phyloP scores from a whole-genome alignment of 2,329 filamentous ascomycete genomes.

The Elsinoe australis region DNA sequence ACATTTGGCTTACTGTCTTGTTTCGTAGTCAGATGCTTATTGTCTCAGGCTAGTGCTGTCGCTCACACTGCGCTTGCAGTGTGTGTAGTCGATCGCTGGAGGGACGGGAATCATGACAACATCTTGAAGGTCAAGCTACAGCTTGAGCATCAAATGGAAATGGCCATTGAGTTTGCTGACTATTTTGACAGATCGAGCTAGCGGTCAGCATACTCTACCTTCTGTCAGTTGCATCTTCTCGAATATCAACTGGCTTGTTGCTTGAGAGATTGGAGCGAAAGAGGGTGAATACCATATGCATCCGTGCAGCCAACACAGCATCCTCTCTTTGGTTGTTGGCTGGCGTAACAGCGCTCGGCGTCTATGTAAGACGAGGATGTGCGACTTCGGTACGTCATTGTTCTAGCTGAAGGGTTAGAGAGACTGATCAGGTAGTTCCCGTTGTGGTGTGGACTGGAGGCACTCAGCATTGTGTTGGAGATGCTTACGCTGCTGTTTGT shows the following conservation, averaged over 20 bases:
- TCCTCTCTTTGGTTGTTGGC: background rate
- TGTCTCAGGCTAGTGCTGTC: constrained; percentile 2
- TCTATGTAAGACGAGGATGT: background rate
- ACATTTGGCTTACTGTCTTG: too few species aligned
- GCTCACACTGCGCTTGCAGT: background rate
- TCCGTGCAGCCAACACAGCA: background rate
- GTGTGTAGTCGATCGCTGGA: background rate
- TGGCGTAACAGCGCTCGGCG: background rate
- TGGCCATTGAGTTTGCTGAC: background rate
- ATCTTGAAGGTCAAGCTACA: background rate
- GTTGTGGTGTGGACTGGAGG: background rate
- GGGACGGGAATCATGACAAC: background rate
- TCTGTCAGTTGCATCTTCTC: constrained; percentile 5
- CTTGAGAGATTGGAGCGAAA: constrained; percentile 8
- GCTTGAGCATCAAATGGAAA: background rate
- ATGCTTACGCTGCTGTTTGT: background rate
- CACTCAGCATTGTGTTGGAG: background rate
- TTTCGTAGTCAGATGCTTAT: background rate
- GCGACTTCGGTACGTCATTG: background rate
- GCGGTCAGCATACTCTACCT: constrained; percentile 2
- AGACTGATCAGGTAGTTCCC: background rate
- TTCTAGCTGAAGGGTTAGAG: background rate
- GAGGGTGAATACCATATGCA: background rate
- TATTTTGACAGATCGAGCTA: background rate
- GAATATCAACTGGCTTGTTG: constrained; percentile 3